Evolutionary conservation across 208 protist genomes (phyloP).

Genomic region (Trypanosoma congolense): DNA sequence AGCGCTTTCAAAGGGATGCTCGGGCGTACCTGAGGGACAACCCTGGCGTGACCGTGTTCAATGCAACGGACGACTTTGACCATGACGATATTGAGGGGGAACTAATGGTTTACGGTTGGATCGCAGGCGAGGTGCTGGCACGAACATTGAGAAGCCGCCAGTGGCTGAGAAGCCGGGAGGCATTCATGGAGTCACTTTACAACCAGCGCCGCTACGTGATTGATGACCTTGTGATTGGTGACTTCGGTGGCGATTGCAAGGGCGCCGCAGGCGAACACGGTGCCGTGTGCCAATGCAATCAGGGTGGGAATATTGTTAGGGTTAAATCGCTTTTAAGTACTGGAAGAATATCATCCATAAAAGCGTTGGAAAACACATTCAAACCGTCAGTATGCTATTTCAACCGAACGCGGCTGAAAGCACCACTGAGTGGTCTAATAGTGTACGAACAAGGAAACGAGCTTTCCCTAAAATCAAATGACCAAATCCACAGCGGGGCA

Average conservation of each 20-base stretch:
- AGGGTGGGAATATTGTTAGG: constrained; percentile 17
- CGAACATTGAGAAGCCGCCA: constrained; percentile 14
- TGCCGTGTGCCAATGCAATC: constrained; percentile 21
- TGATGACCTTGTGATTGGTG: constrained; percentile 23
- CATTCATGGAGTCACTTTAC: constrained; percentile 22
- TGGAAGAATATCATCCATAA: not conserved
- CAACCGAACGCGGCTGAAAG: too few species aligned
- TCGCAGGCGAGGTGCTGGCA: constrained; percentile 25
- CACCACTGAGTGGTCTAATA: too few species aligned
- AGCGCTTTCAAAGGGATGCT: not conserved
- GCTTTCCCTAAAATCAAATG: not conserved
- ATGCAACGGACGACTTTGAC: not conserved
- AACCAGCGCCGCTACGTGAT: constrained; percentile 20
- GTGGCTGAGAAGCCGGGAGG: constrained; percentile 2
- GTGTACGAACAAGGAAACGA: too few species aligned
- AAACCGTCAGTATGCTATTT: too few species aligned
- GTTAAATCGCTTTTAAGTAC: constrained; percentile 15
- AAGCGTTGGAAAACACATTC: too few species aligned
- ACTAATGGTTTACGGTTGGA: constrained; percentile 42
- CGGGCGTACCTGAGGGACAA: not conserved
- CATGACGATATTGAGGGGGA: constrained; percentile 17
- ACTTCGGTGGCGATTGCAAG: constrained; percentile 20
- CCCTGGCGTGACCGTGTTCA: not conserved
- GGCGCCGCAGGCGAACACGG: not conserved
- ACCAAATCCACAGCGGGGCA: not conserved